Conservation (phyloP, 768 basidiomycete genomes). For the Russula brevipes region DNA sequence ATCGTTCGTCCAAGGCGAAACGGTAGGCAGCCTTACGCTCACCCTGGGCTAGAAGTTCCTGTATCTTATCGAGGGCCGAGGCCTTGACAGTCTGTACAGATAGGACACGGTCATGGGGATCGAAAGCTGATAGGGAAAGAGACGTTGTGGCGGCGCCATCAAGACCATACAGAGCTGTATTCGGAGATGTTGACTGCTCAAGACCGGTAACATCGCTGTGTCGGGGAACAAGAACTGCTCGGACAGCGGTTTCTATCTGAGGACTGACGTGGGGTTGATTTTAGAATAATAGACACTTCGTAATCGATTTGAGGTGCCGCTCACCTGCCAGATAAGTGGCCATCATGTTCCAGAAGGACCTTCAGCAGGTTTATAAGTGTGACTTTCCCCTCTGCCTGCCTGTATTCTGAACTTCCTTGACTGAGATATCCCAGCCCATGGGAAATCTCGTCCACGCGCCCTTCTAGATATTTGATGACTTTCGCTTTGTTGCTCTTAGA, state of each 20-base stretch:
- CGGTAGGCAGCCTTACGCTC: conserved; percentile 83
- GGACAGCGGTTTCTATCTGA: conserved; percentile 68
- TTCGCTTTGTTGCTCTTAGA: conserved; percentile 77
- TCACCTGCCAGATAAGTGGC: conserved; percentile 80
- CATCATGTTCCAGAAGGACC: conserved; percentile 85
- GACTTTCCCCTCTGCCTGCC: conserved; percentile 69
- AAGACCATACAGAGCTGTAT: conserved; percentile 15
- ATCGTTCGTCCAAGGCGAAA: conserved; percentile 78
- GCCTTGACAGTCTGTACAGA: conserved; percentile 55
- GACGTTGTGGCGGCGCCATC: conserved; percentile 16
- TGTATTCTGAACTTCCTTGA: conserved; percentile 46
- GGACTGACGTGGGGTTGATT: conserved; percentile 37
- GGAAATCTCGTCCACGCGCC: conserved; percentile 68
- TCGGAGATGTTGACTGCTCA: conserved; percentile 17
- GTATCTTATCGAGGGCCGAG: conserved; percentile 69
- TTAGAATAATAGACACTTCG: neutral
- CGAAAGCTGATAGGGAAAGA: conserved; percentile 24
- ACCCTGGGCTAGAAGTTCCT: conserved; percentile 74
- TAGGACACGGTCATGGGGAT: conserved; percentile 46
- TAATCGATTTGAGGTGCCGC: conserved; percentile 29
- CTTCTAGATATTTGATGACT: conserved; percentile 73
- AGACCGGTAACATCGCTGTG: conserved; percentile 32
- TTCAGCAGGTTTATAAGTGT: conserved; percentile 68
- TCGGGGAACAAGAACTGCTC: conserved; percentile 63
- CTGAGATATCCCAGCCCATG: conserved; percentile 69